phyloP scores from a whole-genome alignment of 129 eudicot genomes.

The Tanacetum coccineum region DNA sequence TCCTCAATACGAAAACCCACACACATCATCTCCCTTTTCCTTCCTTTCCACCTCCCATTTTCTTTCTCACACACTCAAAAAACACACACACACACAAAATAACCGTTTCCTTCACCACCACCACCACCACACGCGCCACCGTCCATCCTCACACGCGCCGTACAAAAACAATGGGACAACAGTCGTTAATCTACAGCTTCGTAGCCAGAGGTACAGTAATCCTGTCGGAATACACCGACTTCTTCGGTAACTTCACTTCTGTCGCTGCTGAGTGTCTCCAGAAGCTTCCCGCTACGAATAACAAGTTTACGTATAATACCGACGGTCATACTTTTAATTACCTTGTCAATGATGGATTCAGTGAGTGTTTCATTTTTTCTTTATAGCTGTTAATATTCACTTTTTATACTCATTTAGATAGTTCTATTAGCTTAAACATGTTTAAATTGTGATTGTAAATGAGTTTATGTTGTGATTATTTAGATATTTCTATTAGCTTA shows the following conservation, averaged over 20 bases:
- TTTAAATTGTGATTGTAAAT: too few species aligned
- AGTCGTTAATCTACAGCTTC: constrained; percentile 93
- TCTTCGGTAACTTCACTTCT: constrained; percentile 83
- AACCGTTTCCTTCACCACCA: too few species aligned
- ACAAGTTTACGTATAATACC: constrained; percentile 89
- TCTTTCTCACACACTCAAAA: constrained; percentile 19
- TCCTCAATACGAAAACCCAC: constrained; percentile 26
- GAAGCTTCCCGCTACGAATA: constrained; percentile 89
- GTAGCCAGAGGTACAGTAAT: constrained; percentile 93
- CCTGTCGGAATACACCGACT: constrained; percentile 82
- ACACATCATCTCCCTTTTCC: not conserved
- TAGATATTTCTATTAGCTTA: not conserved
- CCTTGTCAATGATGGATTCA: constrained; percentile 88
- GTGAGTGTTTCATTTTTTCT: constrained; percentile 44
- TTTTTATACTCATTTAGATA: too few species aligned
- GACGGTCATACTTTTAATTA: constrained; percentile 98
- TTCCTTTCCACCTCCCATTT: constrained; percentile 3
- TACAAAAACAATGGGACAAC: constrained; percentile 64
- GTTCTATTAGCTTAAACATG: not conserved
- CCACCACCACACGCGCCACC: too few species aligned
- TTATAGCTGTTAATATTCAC: not conserved
- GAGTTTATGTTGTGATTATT: too few species aligned
- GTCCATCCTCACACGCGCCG: too few species aligned
- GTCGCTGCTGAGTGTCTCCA: constrained; percentile 93
- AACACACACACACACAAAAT: too few species aligned